These are phyloP conservation scores for Leccinellum luteum DNA, from an alignment of 768 basidiomycete genomes.

Conservation along the genomic window DNA sequence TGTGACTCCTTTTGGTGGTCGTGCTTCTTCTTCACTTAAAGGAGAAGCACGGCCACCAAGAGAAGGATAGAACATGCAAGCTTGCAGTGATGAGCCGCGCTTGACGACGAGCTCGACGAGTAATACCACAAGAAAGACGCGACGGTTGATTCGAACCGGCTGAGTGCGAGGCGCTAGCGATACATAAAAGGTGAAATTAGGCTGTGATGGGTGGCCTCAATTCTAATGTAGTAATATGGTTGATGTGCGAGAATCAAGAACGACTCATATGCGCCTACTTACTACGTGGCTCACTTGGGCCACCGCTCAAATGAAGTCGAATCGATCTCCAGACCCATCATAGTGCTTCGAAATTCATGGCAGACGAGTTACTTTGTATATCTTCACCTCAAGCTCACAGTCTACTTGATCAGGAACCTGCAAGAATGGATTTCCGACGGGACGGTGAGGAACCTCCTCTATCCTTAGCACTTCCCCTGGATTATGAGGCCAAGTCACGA, in stretches of 20 bases:
- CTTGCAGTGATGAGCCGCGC: background rate
- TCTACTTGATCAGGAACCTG: slow-evolving; percentile 33
- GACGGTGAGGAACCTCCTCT: slow-evolving; percentile 24
- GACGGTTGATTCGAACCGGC: too few species aligned
- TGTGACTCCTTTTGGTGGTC: background rate
- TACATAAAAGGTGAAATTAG: too few species aligned
- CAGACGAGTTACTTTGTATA: slow-evolving; percentile 34
- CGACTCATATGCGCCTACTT: background rate
- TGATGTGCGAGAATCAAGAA: slow-evolving; percentile 2
- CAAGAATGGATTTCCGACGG: slow-evolving; percentile 19
- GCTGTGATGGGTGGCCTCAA: too few species aligned
- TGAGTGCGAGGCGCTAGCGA: too few species aligned
- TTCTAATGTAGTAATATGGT: too few species aligned
- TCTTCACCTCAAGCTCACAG: slow-evolving; percentile 17
- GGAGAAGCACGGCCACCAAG: background rate
- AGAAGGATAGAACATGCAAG: background rate
- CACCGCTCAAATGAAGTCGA: slow-evolving; percentile 9
- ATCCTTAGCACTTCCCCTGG: slow-evolving; percentile 23
- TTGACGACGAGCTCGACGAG: slow-evolving; percentile 4
- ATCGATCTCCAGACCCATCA: slow-evolving; percentile 11
- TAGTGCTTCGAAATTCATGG: background rate
- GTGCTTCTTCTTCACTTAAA: too few species aligned
- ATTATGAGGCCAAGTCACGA: background rate
- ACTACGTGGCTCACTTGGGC: too few species aligned
- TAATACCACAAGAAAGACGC: background rate